Evolutionary conservation across 202 grass and related monocot species (phyloP).

Genomic region (Schoenoplectus tabernaemontani): DNA sequence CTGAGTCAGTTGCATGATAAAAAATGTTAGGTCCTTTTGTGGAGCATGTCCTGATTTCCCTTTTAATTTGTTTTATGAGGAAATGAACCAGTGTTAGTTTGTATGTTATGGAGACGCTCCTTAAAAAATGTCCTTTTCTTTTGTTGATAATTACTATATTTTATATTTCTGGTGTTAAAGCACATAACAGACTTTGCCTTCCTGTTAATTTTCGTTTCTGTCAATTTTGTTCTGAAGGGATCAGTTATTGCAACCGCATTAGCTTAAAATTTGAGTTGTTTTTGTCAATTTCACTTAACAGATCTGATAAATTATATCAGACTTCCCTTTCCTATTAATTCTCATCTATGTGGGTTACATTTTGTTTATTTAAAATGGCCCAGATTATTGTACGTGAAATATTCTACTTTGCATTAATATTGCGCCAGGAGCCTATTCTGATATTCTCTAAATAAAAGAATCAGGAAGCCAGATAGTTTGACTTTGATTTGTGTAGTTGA

Average conservation of each 20-base stretch:
- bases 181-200: background rate
- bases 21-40: background rate
- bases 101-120: background rate
- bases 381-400: background rate
- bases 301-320: too few species aligned
- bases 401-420: background rate
- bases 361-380: background rate
- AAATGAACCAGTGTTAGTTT: background rate
- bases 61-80: background rate
- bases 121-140: background rate
- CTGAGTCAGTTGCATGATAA: slow-evolving; percentile 65
- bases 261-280: background rate
- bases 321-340: too few species aligned
- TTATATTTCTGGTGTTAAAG: background rate
- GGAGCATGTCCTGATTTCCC: background rate
- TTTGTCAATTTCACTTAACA: background rate
- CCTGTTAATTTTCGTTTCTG: background rate
- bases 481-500: background rate
- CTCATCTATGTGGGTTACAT: background rate
- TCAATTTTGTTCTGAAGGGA: background rate
- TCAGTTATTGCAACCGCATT: background rate
- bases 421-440: too few species aligned
- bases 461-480: background rate
- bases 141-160: background rate
- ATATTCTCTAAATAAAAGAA: too few species aligned